These are phyloP conservation scores for Zoysia japonica DNA, from an alignment of 176 grass and related monocot genomes.

Conservation along the genomic window DNA sequence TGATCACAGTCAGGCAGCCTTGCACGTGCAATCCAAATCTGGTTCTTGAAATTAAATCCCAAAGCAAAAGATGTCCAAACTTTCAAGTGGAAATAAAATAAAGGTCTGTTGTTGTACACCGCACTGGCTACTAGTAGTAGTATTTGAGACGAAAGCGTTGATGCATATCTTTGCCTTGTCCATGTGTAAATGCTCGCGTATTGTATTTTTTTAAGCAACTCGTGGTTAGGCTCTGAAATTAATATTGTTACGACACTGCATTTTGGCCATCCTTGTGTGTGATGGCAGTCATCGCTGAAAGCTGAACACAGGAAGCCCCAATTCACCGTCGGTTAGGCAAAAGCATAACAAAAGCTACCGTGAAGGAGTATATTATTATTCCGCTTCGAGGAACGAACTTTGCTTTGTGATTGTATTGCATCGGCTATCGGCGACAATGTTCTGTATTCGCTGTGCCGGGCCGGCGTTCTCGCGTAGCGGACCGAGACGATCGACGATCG, in stretches of 20 bases:
- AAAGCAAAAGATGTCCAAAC: conserved; percentile 13
- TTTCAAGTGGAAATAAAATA: conserved; percentile 1
- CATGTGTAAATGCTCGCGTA: conserved; percentile 3
- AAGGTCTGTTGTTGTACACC: background rate
- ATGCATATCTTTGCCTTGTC: background rate
- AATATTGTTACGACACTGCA: background rate
- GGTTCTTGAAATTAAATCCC: background rate
- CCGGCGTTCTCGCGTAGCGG: background rate
- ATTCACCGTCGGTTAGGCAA: background rate
- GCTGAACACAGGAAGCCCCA: background rate
- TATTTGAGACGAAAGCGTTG: conserved; percentile 12
- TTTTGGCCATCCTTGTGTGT: conserved; percentile 8
- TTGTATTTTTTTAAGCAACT: background rate
- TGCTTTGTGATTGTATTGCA: background rate
- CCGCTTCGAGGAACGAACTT: background rate
- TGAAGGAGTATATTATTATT: background rate
- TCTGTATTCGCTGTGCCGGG: conserved; percentile 44
- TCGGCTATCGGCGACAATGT: background rate
- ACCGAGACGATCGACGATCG: conserved; percentile 25
- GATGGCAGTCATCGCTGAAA: conserved; percentile 4
- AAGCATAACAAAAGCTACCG: background rate
- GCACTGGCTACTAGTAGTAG: background rate
- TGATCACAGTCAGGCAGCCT: background rate
- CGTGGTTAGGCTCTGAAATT: conserved; percentile 14
- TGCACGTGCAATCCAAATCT: background rate